Base-by-base conservation (phyloP, 2,329 filamentous ascomycete species). In the Lecanosticta acicola region DNA sequence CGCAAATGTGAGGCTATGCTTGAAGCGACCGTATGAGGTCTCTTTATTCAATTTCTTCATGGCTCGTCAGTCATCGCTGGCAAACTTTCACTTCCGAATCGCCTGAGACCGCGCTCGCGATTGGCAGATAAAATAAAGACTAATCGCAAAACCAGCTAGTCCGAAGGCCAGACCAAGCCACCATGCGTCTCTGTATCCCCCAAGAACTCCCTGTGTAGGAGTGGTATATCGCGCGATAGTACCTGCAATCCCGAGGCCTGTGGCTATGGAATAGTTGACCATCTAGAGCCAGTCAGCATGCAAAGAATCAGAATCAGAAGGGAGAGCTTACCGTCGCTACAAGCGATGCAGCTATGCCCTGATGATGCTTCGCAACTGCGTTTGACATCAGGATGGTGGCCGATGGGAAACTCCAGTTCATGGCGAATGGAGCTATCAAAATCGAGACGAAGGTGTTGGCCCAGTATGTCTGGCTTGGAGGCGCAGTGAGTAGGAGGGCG, bases 361-460 rank as follows among this genome's bases (percentile, higher is more conserved):
- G 72, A 39, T 73, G 67, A 37, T 73, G 62, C 13, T 63, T 60
- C 5, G 59, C 49, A 32, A 73, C 64, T 1, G 63, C 66, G 50
- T 81, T 74, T 14, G 73, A 77, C 10, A 84, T 66, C 21, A 83
- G 71, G n/a, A 83, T 60, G 0, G 72, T 80, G 0, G 76, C 78
- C 0, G 79, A 75, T 0, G 81, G 80, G 51, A 81, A 81, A 1
- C 72, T 77, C 71, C 81, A 81, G 59, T 84, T 79, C 73, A 83
- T 79, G 3, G 78, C 78, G 54, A 75, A 81, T 0, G 78, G 75
- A 63, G 78, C 79, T 40, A 83, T 54, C 2, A 82, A 16, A 2
- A 79, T 66, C 2, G 70, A 69, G 9, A 80, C 68, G 54, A 84
- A 84, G 0, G 73, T 69, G 48, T 81, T 74, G 10, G 67, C 67